Evolutionary conservation across 139 green algal genomes (phyloP), one percentile per base, ranked within the genome.

Genomic region (Micromonas commoda): DNA sequence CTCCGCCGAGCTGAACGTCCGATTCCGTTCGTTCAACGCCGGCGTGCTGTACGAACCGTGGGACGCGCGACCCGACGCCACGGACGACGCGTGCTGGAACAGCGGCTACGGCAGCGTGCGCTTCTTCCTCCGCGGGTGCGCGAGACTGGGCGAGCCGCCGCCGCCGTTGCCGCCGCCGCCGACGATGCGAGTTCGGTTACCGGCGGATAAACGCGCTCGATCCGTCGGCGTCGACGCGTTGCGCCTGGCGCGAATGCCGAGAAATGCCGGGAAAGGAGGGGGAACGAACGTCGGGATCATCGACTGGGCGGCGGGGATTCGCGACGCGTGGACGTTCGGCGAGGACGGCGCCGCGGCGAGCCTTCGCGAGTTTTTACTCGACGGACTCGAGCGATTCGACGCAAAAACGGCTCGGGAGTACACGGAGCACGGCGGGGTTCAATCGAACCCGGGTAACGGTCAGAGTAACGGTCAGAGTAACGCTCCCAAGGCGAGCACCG

Each of bases 21-120:
- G n/a, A 24, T 68, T 19, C 60, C 60, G 60, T 16, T 29, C 60
- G n/a, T 68, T 68, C 60, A 68, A 68, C 60, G n/a, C 24, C 60
- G 24, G 60, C 13, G 24, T 68, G 60, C 60, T 68, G 24, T 68
- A 68, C 60, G 60, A 68, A 32, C 60, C 60, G 13, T 68, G 60
- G 60, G 60, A 68, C 24, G 60, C 60, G 60, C 5, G n/a, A 35
- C 60, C 60, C 6, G 60, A 68, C 26, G 60, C 60, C 13, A 68
- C 24, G 24, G 60, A 68, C 60, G 60, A 68, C 24, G 60, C 60
- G n/a, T 68, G 60, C 60, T 68, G 60, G 60, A 68, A 68, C 60
- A 32, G 19, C 16, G 60, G 60, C 6, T 68, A 68, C 60, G 60
- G 60, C 24, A 68, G 60, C 26, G 60, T 68, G 60, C 60, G 60